Evolutionary conservation across 805 yeast species (phyloP).

Genomic region (Clavispora vitiphila): DNA sequence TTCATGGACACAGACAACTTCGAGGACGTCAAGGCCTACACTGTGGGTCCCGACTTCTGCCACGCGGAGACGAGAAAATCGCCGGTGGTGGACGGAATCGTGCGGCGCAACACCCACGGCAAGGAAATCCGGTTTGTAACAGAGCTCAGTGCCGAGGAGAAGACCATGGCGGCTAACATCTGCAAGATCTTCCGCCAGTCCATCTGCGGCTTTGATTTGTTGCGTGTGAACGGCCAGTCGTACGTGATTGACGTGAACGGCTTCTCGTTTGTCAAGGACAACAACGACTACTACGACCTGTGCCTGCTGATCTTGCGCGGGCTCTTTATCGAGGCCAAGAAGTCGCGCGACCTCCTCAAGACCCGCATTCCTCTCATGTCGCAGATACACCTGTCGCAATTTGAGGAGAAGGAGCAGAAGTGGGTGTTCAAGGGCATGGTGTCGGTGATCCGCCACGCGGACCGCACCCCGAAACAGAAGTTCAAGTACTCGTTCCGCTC

Average conservation of each 20-base stretch:
- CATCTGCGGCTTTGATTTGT: slow-evolving; percentile 93
- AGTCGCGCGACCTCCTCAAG: slow-evolving; percentile 35
- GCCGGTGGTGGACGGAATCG: slow-evolving; percentile 99
- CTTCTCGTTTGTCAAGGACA: slow-evolving; percentile 94
- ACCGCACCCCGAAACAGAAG: slow-evolving; percentile 97
- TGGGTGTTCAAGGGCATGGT: slow-evolving; percentile 97
- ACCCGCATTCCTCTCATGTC: slow-evolving; percentile 31
- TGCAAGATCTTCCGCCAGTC: slow-evolving; percentile 79
- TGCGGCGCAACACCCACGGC: slow-evolving; percentile 94
- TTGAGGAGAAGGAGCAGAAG: slow-evolving; percentile 70
- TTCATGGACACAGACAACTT: slow-evolving; percentile 98
- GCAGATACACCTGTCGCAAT: slow-evolving; percentile 33
- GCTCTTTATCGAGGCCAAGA: slow-evolving; percentile 56
- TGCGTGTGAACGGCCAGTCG: slow-evolving; percentile 82
- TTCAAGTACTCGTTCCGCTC: slow-evolving; percentile 92
- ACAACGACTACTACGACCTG: slow-evolving; percentile 74
- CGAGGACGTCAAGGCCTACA: slow-evolving; percentile 97
- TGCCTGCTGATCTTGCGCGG: slow-evolving; percentile 74
- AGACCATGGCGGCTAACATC: slow-evolving; percentile 72
- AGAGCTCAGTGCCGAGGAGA: slow-evolving; percentile 68
- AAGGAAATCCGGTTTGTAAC: slow-evolving; percentile 93
- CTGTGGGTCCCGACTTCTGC: slow-evolving; percentile 86
- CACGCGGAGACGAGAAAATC: slow-evolving; percentile 98
- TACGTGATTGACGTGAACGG: slow-evolving; percentile 98
- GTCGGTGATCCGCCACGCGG: slow-evolving; percentile 92